These are phyloP conservation scores for Erysiphe pulchra DNA, from an alignment of 2,329 filamentous ascomycete species.

Conservation along the genomic window DNA sequence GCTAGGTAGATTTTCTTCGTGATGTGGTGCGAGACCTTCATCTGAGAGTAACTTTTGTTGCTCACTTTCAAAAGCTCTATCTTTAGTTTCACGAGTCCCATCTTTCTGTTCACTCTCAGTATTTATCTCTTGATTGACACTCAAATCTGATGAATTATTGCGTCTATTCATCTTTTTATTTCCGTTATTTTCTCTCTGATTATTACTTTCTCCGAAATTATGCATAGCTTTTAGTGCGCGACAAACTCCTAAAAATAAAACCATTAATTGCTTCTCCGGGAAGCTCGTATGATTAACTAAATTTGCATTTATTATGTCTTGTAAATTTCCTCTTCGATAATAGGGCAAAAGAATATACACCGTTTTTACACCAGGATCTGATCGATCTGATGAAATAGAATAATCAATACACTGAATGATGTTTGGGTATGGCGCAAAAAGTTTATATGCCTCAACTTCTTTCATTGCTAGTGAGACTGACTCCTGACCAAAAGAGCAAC, in stretches of 20 bases:
- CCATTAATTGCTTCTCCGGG: constrained; percentile 68
- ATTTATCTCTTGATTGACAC: constrained; percentile 7
- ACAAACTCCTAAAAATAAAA: constrained; percentile 77
- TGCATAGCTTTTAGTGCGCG: constrained; percentile 77
- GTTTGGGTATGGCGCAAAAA: constrained; percentile 60
- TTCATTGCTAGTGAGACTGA: constrained; percentile 85
- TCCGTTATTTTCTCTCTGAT: constrained; percentile 18
- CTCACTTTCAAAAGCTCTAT: constrained; percentile 35
- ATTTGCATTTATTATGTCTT: constrained; percentile 97
- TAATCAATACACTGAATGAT: constrained; percentile 77
- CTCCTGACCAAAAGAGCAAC: constrained; percentile 92
- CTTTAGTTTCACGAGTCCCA: constrained; percentile 18
- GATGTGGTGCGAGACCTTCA: constrained; percentile 40
- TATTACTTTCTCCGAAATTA: constrained; percentile 37
- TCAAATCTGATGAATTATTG: constrained; percentile 8
- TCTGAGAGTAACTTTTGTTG: constrained; percentile 71
- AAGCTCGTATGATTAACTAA: constrained; percentile 84
- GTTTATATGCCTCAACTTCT: constrained; percentile 87
- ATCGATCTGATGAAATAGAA: constrained; percentile 48
- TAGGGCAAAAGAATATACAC: constrained; percentile 94
- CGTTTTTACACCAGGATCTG: constrained; percentile 51
- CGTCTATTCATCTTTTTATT: constrained; percentile 19
- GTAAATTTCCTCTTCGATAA: constrained; percentile 81
- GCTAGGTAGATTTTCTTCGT: constrained; percentile 42
- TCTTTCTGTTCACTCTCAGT: constrained; percentile 15